Evolutionary conservation across 257 asterid genomes (phyloP), one percentile per base, ranked within the genome.

Genomic region (Nicotiana sylvestris): DNA sequence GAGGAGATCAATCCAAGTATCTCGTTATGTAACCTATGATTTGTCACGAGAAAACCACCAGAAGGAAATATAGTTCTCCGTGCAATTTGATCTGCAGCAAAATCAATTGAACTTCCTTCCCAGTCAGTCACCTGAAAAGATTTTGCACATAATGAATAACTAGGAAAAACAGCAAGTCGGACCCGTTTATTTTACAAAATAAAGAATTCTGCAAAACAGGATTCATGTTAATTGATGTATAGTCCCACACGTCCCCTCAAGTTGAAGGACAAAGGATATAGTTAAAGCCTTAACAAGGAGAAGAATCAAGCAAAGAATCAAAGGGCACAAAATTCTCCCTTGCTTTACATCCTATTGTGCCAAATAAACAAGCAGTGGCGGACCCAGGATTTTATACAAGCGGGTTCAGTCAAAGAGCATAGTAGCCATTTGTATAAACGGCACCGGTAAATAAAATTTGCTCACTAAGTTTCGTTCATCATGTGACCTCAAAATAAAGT

Each of bases 81-180:
- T 80, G 85, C 92, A 27, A 37, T 84, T 85, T 90, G 76, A 86
- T 95, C 97, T 29, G 87, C 97, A 11, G 92, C 87, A 76, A 95
- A 91, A 86, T 94, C 90, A 55, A 95, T 92, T 62, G 85, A 74
- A 55, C 77, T 81, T 60, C 99, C 99, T 74, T 87, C 84, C 99
- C 99, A 95, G 87, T 95, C 98, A 46, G 90, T 94, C 78, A 94
- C 98, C 99, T 95, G 91, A 68, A 74, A 74, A 49, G 2, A 1
- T 21, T 64, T 74, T 49, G 7, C 27, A 49, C 8, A 37, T 43
- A 49, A 13, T 74, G 62, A 74, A 49, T 74, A 49, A 74, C 62
- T 49, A 49, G 1, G 80, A 49, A 13, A 43, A 6, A 74, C 27
- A 25, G 37, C 60, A 72, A 72, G 37, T 0, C 9, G 6, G 37